A percentile compares a stretch with the other conserved stretches of the same genome.
These are phyloP conservation scores for Gremmenia infestans DNA, from an alignment of 2,329 filamentous ascomycete genomes.

Conservation along the genomic window DNA sequence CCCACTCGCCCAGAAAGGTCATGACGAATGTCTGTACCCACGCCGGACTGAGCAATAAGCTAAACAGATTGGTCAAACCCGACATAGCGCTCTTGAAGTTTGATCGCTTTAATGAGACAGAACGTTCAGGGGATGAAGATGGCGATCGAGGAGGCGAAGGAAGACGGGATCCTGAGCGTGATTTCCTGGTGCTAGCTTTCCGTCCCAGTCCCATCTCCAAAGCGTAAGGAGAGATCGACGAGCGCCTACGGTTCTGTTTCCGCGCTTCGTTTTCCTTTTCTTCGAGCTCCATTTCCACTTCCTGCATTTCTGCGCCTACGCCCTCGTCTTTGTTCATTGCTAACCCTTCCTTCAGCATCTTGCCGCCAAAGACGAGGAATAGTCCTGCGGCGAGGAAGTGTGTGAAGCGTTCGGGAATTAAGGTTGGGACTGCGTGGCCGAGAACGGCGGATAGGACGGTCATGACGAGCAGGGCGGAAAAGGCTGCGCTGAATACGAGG, in stretches of 20 bases:
- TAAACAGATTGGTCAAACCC: conserved; percentile 81
- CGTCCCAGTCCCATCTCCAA: conserved; percentile 72
- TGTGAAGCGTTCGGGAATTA: conserved; percentile 87
- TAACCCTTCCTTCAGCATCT: conserved; percentile 79
- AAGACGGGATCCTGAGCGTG: conserved; percentile 68
- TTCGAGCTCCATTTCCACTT: conserved; percentile 89
- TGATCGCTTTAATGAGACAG: conserved; percentile 33
- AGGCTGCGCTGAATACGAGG: conserved; percentile 92
- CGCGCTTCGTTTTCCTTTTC: conserved; percentile 80
- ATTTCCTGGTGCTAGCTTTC: conserved; percentile 56
- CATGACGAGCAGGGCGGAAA: conserved; percentile 87
- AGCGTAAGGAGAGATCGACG: conserved; percentile 67
- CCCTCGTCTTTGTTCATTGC: conserved; percentile 87
- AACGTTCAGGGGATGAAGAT: conserved; percentile 66
- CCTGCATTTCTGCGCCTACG: conserved; percentile 94
- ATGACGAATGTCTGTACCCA: conserved; percentile 99
- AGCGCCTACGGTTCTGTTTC: conserved; percentile 59
- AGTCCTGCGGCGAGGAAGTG: conserved; percentile 79
- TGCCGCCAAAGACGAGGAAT: conserved; percentile 85
- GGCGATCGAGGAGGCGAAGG: conserved; percentile 77
- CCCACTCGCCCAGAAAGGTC: conserved; percentile 98
- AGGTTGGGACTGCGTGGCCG: conserved; percentile 83
- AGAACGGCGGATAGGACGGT: conserved; percentile 89
- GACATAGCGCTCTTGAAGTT: conserved; percentile 41
- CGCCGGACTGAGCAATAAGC: conserved; percentile 83